phyloP scores from a whole-genome alignment of 2,329 filamentous ascomycete species.

The Pseudopyricularia javanii region DNA sequence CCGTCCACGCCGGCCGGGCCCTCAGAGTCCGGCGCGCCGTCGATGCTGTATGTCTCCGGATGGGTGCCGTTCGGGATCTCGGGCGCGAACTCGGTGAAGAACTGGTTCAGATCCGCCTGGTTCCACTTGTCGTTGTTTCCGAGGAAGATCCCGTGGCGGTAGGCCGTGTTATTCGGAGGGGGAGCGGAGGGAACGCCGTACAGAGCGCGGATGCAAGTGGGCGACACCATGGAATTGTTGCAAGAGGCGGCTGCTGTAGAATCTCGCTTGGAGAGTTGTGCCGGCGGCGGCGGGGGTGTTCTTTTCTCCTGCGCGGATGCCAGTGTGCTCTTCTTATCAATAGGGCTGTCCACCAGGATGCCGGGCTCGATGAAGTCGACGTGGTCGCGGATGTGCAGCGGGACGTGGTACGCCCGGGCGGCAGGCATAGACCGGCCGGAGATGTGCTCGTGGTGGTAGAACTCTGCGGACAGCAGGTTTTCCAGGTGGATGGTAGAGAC shows the following conservation, averaged over 20 bases:
- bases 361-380: neutral
- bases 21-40: constrained; percentile 18
- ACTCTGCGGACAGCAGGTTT: neutral
- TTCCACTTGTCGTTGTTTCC: constrained; percentile 37
- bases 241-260: neutral
- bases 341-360: neutral
- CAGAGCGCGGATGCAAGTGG: neutral
- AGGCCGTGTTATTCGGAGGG: neutral
- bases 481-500: neutral
- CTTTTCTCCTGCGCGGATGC: neutral
- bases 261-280: neutral
- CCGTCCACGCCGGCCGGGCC: too few relatives aligned
- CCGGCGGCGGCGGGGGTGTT: too few relatives aligned
- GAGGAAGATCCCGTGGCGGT: constrained; percentile 28
- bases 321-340: neutral
- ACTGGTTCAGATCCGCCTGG: constrained; percentile 36
- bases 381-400: neutral
- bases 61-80: constrained; percentile 25
- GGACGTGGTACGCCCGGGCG: neutral
- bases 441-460: neutral
- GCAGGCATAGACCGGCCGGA: neutral
- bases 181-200: neutral
- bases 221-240: neutral
- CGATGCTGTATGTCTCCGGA: constrained; percentile 32
- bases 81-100: constrained; percentile 29